Percentiles rank a stretch among this genome's conserved stretches.
Evolutionary conservation across 2,329 filamentous ascomycete species (phyloP).

Genomic region (Pseudocercospora ulei): DNA sequence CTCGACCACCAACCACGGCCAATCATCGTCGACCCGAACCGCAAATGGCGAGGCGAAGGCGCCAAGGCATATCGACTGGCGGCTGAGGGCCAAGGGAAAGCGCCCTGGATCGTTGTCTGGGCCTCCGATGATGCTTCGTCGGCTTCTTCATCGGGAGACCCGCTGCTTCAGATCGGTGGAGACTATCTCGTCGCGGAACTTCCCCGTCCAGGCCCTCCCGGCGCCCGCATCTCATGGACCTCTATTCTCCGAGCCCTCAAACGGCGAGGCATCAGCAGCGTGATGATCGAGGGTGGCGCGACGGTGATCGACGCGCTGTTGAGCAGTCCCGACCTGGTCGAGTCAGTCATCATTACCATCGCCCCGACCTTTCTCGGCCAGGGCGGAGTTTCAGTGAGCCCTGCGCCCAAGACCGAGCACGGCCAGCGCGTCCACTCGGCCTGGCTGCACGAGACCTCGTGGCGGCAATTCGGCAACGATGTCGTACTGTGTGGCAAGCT

Average conservation of each 20-base stretch:
- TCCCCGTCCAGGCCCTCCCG: conserved; percentile 7
- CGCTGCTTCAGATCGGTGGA: conserved; percentile 33
- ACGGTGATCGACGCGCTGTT: conserved; percentile 73
- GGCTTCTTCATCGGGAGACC: conserved; percentile 8
- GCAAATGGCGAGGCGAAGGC: conserved; percentile 58
- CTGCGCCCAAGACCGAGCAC: conserved; percentile 46
- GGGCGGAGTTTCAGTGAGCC: conserved; percentile 70
- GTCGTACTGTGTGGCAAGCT: conserved; percentile 64
- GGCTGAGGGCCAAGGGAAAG: conserved; percentile 55
- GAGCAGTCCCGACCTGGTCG: conserved; percentile 50
- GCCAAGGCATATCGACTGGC: conserved; percentile 57
- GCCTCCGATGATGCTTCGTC: not conserved
- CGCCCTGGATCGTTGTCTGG: conserved; percentile 47
- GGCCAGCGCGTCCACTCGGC: conserved; percentile 50
- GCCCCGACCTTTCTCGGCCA: conserved; percentile 82
- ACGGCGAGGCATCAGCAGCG: conserved; percentile 55
- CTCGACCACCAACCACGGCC: conserved; percentile 62
- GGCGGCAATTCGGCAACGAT: conserved; percentile 72
- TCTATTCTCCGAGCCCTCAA: conserved; percentile 52
- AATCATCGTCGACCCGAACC: conserved; percentile 67
- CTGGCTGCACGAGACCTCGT: conserved; percentile 56
- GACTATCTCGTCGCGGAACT: conserved; percentile 20
- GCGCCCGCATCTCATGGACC: conserved; percentile 47
- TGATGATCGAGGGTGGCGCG: conserved; percentile 89
- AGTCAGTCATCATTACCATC: conserved; percentile 76